Evolutionary conservation across 1,284 basidiomycete genomes (phyloP).

Genomic region (Lignosus rhinocerotis): DNA sequence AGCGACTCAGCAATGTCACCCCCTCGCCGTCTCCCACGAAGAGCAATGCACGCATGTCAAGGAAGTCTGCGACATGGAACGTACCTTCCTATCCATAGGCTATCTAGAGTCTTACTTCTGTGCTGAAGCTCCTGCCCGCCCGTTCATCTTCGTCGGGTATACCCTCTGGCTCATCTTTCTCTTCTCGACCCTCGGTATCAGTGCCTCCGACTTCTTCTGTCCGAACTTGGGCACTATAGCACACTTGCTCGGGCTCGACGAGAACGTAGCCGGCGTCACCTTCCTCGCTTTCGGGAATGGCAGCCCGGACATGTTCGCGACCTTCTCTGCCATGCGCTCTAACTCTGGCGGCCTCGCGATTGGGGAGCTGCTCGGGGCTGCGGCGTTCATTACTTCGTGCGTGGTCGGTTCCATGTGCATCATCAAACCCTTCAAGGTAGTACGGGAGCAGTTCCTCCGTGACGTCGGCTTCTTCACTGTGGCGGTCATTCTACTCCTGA

Average conservation of each 20-base stretch:
- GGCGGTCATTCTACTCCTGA: slow-evolving; percentile 74
- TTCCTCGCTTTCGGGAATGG: slow-evolving; percentile 95
- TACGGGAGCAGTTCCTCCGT: slow-evolving; percentile 80
- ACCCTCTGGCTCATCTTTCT: slow-evolving; percentile 81
- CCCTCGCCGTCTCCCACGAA: slow-evolving; percentile 50
- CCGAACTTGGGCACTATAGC: slow-evolving; percentile 90
- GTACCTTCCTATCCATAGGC: slow-evolving; percentile 68
- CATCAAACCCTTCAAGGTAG: slow-evolving; percentile 89
- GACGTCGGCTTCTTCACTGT: slow-evolving; percentile 93
- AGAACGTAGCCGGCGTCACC: slow-evolving; percentile 91
- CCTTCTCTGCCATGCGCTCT: slow-evolving; percentile 89
- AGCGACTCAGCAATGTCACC: slow-evolving; percentile 32
- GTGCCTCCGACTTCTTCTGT: slow-evolving; percentile 93
- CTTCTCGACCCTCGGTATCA: slow-evolving; percentile 89
- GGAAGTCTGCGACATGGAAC: slow-evolving; percentile 51
- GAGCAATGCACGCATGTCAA: slow-evolving; percentile 67
- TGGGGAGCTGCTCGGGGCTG: slow-evolving; percentile 94
- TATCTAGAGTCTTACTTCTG: slow-evolving; percentile 76
- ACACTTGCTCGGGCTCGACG: slow-evolving; percentile 78
- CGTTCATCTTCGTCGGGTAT: slow-evolving; percentile 61
- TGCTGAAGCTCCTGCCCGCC: slow-evolving; percentile 50
- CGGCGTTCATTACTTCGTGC: slow-evolving; percentile 93
- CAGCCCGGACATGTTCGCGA: slow-evolving; percentile 91
- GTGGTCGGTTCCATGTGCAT: slow-evolving; percentile 97
- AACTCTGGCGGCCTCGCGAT: slow-evolving; percentile 89